Percentiles rank a stretch among this genome's conserved stretches.
Evolutionary conservation across 176 grass and related monocot species (phyloP).

Genomic region (Carex parvula): DNA sequence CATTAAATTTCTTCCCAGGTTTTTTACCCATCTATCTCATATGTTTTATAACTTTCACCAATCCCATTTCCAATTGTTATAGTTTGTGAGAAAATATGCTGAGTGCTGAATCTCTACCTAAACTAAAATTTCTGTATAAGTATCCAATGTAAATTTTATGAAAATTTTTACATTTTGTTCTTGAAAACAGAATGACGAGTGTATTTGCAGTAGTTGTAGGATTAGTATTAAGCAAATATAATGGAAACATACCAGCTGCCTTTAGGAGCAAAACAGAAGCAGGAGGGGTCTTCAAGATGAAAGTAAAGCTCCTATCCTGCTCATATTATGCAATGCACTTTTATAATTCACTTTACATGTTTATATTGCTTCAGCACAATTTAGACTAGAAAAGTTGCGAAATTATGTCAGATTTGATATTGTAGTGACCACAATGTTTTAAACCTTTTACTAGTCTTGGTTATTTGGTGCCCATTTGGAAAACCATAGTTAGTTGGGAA

Average conservation of each 20-base stretch:
- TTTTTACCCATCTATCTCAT: neutral
- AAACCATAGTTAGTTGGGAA: neutral
- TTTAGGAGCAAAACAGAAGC: constrained; percentile 93
- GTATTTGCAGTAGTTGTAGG: neutral
- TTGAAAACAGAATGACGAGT: neutral
- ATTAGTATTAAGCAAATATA: neutral
- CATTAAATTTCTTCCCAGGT: neutral
- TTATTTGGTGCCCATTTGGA: neutral
- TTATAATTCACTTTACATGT: neutral
- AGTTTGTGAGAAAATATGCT: neutral
- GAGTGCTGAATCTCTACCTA: neutral
- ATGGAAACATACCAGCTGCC: constrained; percentile 63
- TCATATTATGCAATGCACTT: constrained; percentile 16
- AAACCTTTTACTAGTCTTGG: constrained; percentile 2
- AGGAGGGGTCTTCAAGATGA: constrained; percentile 92
- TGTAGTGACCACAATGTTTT: neutral
- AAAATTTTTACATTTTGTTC: neutral
- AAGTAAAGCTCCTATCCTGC: constrained; percentile 97
- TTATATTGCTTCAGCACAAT: neutral
- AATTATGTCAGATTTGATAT: neutral
- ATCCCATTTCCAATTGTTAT: neutral
- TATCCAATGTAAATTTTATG: neutral
- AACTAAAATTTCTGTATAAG: neutral
- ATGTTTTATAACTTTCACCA: neutral
- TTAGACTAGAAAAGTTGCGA: neutral